Evolutionary conservation across 352 stramenopile genomes (phyloP).

Genomic region (Globisporangium spinosum): DNA sequence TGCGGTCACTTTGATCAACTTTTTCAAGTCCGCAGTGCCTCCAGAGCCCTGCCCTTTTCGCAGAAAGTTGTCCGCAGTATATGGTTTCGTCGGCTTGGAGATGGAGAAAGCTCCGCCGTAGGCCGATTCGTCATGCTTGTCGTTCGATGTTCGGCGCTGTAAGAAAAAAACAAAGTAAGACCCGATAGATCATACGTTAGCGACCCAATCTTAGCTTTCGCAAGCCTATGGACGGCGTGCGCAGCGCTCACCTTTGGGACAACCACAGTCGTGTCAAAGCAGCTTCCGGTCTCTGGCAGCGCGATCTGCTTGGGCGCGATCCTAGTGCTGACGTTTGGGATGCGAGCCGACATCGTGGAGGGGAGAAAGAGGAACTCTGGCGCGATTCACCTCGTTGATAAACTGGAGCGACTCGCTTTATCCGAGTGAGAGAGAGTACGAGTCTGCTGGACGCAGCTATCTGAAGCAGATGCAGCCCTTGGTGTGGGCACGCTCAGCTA

Average conservation of each 20-base stretch:
- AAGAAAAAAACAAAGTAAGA: background rate
- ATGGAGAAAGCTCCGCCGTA: conserved; percentile 89
- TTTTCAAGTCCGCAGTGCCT: conserved; percentile 74
- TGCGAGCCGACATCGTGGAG: conserved; percentile 48
- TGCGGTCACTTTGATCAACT: conserved; percentile 33
- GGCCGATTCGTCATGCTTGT: conserved; percentile 58
- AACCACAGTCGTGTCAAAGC: conserved; percentile 91
- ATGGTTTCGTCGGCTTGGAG: conserved; percentile 79
- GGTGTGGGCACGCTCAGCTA: background rate
- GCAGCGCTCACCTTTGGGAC: conserved; percentile 36
- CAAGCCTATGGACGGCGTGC: no score
- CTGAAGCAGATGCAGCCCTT: background rate
- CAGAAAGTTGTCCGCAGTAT: conserved; percentile 89
- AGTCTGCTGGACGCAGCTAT: background rate
- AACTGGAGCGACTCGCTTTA: background rate
- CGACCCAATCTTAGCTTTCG: background rate
- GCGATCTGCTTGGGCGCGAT: conserved; percentile 75
- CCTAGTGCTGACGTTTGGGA: conserved; percentile 80
- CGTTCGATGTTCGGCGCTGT: conserved; percentile 68
- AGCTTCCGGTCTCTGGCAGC: conserved; percentile 90
- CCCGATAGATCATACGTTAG: background rate
- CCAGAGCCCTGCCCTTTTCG: conserved; percentile 87
- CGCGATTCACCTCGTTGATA: background rate
- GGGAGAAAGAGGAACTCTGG: background rate
- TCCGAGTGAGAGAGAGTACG: background rate